Base-by-base conservation (phyloP, 345 rosid genomes). In the Citrus maxima region DNA sequence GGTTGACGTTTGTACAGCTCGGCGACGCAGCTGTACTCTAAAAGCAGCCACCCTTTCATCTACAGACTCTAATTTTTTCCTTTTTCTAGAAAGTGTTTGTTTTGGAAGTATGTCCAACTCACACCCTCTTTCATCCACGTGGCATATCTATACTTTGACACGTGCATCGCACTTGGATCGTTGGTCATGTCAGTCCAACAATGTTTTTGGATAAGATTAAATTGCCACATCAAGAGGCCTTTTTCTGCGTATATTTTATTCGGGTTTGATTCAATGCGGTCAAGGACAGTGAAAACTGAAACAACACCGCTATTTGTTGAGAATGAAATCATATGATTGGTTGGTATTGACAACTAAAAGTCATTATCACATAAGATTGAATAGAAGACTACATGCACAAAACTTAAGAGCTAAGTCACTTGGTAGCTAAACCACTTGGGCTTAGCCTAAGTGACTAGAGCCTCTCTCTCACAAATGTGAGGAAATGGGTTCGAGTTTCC, bases 171-270 rank as follows among this genome's bases (percentile, higher is more conserved):
- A 74, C 56, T 54, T 1, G 0, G 22, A 19, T 7, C 18, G 1
- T 54, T 18, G 58, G 22, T 18, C 58, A 54, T 2, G 5, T 54
- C 58, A 54, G n/a, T 54, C 58, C 22, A 18, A 25, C 38, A 21
- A 38, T 0, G 75, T 38, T 64, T 13, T 63, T 55, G 80, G 80
- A 81, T 71, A 81, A 76, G 83, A 40, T 6, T 68, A 13, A 76
- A 2, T 28, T 40, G 80, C 72, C 83, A 65, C 63, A 59, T 76
- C 77, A 69, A 14, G 4, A 0, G 1, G 16, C 24, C 7, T 38
- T n/a, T 73, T 35, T 32, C 1, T 16, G 58, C 4, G 9, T 54
- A 0, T 4, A 51, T 69, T 38, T 35, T 42, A 68, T 68, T 24
- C 22, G 34, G 19, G 4, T 68, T 1, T 13, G 19, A n/a, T 69